Percentiles rank a stretch among this genome's conserved stretches.
Evolutionary conservation across 129 eudicot genomes (phyloP).

Genomic region (Deinandra increscens): DNA sequence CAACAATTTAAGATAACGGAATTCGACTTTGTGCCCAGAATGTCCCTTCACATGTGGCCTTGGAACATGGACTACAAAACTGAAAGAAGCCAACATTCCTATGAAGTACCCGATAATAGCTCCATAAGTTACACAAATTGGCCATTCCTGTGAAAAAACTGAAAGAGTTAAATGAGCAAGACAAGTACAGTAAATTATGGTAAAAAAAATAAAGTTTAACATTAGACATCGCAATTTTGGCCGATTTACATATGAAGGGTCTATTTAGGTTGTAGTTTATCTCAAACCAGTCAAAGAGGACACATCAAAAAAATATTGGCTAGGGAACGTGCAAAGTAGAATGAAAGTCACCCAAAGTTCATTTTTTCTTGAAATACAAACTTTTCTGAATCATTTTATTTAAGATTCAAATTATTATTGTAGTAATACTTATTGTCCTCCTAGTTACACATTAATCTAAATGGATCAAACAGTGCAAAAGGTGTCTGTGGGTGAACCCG

Average conservation of each 20-base stretch:
- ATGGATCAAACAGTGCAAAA: too few relatives aligned
- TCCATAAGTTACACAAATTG: slow-evolving; percentile 15
- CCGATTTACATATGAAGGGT: background rate
- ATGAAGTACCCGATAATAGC: slow-evolving; percentile 7
- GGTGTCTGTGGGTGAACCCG: too few relatives aligned
- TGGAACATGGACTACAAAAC: slow-evolving; percentile 29
- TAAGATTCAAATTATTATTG: background rate
- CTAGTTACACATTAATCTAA: too few relatives aligned
- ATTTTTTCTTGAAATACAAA: too few relatives aligned
- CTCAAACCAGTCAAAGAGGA: background rate
- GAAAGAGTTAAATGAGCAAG: background rate
- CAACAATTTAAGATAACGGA: background rate
- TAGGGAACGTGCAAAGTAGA: too few relatives aligned
- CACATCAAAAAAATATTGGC: background rate
- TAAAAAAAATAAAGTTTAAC: background rate
- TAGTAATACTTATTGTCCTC: background rate
- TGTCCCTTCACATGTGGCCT: slow-evolving; percentile 52
- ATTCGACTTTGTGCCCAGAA: slow-evolving; percentile 16
- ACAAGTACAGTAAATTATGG: background rate
- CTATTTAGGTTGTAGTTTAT: background rate
- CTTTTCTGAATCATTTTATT: background rate
- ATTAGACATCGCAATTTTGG: background rate
- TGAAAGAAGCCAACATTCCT: slow-evolving; percentile 52
- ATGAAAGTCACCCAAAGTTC: too few relatives aligned
- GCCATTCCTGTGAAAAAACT: slow-evolving; percentile 10